Evolutionary conservation across 331 rosid genomes (phyloP), one percentile per base, ranked within the genome.

Genomic region (Saraca asoca): DNA sequence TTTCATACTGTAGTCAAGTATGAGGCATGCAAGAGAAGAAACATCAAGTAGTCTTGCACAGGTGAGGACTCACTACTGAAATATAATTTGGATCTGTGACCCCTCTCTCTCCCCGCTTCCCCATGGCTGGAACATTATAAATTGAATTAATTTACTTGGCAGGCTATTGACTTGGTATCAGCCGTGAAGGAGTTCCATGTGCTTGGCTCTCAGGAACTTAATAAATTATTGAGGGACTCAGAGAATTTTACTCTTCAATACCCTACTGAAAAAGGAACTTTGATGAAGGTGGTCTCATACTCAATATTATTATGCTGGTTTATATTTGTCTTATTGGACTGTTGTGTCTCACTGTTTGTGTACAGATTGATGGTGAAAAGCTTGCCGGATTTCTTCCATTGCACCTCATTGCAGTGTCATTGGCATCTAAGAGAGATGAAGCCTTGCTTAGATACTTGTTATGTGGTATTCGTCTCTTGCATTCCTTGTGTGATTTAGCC

Each of bases 401-500:
- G 82, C 96, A 93, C 81, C 95, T 93, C 70, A 79, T 68, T 82
- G 75, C 88, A 39, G 77, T 79, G 61, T 77, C 89, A 39, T 78
- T 85, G 52, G 75, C 91, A 56, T 60, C 90, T 55, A 75, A 81
- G 18, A 81, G 75, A 75, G 79, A 84, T 62, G 98, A 85, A 74
- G 77, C 80, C 41, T 16, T 70, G 68, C 79, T 77, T 69, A 87
- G 71, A 74, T 85, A 89, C 82, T 76, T 89, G 74, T 66, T 85
- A 66, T 66, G 88, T 72, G 98, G 96, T 39, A 72, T 85, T 64
- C 90, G 96, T 57, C 89, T 93, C 44, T 79, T 93, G 86, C 88
- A 89, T 73, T 81, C 98, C 78, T 79, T 87, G 71, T 93, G 90
- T 70, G 98, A 93, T 71, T 84, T 89, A 79, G 90, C 98, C 19